A percentile compares a stretch with the other conserved stretches of the same genome.
Evolutionary conservation across 164 flowering plant species (phyloP).

Genomic region (Vitis riparia): DNA sequence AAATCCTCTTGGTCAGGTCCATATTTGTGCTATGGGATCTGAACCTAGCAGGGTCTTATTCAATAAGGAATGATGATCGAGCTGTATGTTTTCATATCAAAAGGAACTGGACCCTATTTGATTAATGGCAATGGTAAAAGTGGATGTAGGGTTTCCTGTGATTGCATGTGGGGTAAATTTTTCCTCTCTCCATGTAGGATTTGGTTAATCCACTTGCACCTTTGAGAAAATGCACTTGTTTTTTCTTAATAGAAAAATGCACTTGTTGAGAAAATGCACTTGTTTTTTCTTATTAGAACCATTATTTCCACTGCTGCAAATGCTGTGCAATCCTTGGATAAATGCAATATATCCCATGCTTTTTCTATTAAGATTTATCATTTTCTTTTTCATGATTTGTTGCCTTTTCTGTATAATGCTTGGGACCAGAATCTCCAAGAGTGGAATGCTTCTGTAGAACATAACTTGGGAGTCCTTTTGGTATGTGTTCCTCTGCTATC

Average conservation of each 20-base stretch:
- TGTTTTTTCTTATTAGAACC: not conserved
- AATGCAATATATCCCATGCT: not conserved
- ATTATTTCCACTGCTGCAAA: not conserved
- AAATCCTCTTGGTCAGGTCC: no score
- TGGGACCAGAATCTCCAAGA: slow-evolving; percentile 42
- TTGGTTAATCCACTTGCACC: no score
- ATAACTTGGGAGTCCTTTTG: slow-evolving; percentile 87
- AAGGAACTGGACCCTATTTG: no score
- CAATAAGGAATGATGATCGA: no score
- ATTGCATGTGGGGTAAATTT: no score
- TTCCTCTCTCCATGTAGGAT: no score
- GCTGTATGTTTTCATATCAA: no score
- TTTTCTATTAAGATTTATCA: not conserved
- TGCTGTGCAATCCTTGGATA: not conserved
- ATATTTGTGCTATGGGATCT: no score
- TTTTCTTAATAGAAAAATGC: not conserved
- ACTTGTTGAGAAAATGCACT: no score
- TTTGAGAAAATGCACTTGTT: not conserved
- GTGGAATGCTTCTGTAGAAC: slow-evolving; percentile 43
- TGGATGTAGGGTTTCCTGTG: no score
- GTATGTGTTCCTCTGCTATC: slow-evolving; percentile 39
- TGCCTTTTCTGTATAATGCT: slow-evolving; percentile 10
- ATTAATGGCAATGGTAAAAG: no score
- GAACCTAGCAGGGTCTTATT: no score
- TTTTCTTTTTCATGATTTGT: not conserved